Conservation (phyloP, 2,329 filamentous ascomycete species). For the Colletotrichum lindemuthianum region DNA sequence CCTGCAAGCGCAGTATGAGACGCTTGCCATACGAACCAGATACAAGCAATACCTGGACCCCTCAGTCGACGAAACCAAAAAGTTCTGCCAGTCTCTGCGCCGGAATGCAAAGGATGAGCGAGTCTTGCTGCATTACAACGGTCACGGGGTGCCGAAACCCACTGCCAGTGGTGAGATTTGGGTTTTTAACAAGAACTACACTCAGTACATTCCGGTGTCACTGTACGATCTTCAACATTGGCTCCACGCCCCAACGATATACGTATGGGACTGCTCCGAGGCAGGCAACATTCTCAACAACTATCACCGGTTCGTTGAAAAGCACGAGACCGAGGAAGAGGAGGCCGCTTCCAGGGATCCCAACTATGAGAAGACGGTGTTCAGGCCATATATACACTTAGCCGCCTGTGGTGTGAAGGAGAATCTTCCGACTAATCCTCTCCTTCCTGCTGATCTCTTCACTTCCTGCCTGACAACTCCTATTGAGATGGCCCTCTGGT, state of each 20-base stretch:
- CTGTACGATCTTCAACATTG: constrained; percentile 95
- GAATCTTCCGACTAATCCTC: constrained; percentile 92
- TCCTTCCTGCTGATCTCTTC: constrained; percentile 93
- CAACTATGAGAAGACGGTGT: constrained; percentile 81
- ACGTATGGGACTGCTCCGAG: constrained; percentile 97
- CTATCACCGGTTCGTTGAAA: constrained; percentile 93
- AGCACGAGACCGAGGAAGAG: constrained; percentile 89
- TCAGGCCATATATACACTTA: constrained; percentile 81
- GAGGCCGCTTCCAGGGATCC: constrained; percentile 82
- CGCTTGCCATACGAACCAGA: constrained; percentile 90
- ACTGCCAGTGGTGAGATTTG: constrained; percentile 97
- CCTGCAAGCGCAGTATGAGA: constrained; percentile 96
- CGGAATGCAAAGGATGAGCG: constrained; percentile 95
- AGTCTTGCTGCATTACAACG: constrained; percentile 98
- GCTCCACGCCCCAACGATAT: constrained; percentile 94
- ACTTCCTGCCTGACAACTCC: constrained; percentile 96
- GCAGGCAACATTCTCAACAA: constrained; percentile 95
- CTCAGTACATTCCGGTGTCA: constrained; percentile 97
- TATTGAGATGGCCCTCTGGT: constrained; percentile 96
- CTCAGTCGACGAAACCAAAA: constrained; percentile 96
- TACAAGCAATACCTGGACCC: constrained; percentile 98
- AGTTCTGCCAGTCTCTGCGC: constrained; percentile 90
- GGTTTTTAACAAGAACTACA: constrained; percentile 99
- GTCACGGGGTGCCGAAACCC: constrained; percentile 94
- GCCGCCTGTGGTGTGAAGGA: constrained; percentile 92